Conservation (phyloP, 2,329 filamentous ascomycete genomes). For the Trichophyton mentagrophytes region DNA sequence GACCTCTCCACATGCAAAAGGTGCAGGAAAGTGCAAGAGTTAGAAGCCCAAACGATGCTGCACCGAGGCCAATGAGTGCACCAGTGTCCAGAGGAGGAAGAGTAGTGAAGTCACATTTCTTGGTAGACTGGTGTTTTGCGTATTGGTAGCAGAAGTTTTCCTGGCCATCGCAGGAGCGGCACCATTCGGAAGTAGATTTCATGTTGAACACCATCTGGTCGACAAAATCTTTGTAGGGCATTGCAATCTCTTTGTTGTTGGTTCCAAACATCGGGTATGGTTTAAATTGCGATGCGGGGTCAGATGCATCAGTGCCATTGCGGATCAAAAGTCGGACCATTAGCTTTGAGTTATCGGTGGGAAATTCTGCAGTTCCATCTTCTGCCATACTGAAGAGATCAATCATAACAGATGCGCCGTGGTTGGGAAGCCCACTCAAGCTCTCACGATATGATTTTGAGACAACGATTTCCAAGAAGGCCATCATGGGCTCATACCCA, state of each 20-base stretch:
- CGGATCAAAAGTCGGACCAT: conserved; percentile 45
- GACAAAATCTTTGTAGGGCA: conserved; percentile 41
- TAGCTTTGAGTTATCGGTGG: conserved; percentile 31
- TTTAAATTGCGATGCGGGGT: conserved; percentile 22
- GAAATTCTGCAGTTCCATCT: conserved; percentile 23
- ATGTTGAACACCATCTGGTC: conserved; percentile 33
- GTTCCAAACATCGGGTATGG: conserved; percentile 41
- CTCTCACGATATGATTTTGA: conserved; percentile 5
- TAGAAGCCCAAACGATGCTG: not conserved
- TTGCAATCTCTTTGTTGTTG: conserved; percentile 33
- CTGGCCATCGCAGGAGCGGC: conserved; percentile 34
- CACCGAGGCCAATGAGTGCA: not conserved
- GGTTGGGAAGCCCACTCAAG: conserved; percentile 37
- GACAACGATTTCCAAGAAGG: conserved; percentile 37
- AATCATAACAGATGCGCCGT: conserved; percentile 39
- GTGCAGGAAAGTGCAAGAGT: no score
- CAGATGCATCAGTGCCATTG: conserved; percentile 38
- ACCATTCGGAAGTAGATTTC: conserved; percentile 40
- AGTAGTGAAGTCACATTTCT: not conserved
- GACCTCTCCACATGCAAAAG: no score
- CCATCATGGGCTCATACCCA: conserved; percentile 37
- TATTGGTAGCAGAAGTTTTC: conserved; percentile 40
- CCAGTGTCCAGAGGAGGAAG: not conserved
- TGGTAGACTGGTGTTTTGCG: conserved; percentile 7
- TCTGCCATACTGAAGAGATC: conserved; percentile 37